Evolutionary conservation across 306 rosid genomes (phyloP).

Genomic region (Quercus wislizeni): DNA sequence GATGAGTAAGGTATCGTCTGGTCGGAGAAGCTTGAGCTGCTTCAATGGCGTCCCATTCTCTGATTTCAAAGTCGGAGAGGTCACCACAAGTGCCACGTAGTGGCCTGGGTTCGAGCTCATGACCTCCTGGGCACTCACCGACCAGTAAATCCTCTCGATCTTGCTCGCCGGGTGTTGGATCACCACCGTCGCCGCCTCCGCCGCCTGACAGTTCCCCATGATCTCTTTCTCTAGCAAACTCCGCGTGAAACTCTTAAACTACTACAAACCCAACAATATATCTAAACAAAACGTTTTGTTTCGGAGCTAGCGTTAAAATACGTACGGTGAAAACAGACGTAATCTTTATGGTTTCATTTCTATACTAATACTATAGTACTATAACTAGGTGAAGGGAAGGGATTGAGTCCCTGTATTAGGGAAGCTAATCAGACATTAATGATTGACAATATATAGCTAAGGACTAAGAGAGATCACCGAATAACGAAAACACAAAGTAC

Average conservation of each 20-base stretch:
- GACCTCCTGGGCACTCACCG: slow-evolving; percentile 67
- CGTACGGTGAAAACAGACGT: too few species aligned
- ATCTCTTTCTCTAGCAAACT: not conserved
- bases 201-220: slow-evolving; percentile 94
- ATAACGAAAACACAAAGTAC: not conserved
- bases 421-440: too few species aligned
- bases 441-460: too few species aligned
- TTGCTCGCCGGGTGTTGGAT: slow-evolving; percentile 69
- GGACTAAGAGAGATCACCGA: too few species aligned
- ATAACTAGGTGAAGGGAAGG: too few species aligned
- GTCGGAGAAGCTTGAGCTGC: slow-evolving; percentile 91
- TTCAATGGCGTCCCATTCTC: slow-evolving; percentile 53
- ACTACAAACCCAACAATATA: too few species aligned
- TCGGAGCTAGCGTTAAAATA: too few species aligned
- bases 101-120: slow-evolving; percentile 83
- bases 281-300: too few species aligned
- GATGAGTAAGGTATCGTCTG: slow-evolving; percentile 72
- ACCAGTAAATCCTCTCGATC: slow-evolving; percentile 77
- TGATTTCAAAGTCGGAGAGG: slow-evolving; percentile 45
- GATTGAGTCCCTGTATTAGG: too few species aligned
- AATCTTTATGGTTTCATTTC: too few species aligned
- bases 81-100: slow-evolving; percentile 66
- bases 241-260: too few species aligned
- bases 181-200: slow-evolving; percentile 85
- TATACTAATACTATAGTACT: too few species aligned